Conservation (phyloP, 306 rosid genomes). For the Malus fusca region DNA sequence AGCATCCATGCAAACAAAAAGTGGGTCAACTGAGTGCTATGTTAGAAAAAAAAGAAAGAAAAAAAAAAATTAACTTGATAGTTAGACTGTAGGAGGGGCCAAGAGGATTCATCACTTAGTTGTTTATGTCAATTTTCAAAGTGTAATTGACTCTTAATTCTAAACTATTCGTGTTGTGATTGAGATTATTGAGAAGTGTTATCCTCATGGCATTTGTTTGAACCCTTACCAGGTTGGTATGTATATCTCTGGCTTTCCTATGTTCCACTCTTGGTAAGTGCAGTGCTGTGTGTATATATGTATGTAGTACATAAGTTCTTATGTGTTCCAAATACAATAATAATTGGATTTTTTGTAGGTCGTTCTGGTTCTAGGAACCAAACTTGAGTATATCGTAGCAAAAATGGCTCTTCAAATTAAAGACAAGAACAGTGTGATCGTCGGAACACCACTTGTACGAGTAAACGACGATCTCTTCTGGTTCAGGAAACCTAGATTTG, state of each 20-base stretch:
- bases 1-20: too few species aligned
- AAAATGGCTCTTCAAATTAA: slow-evolving; percentile 35
- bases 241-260: slow-evolving; percentile 25
- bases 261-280: slow-evolving; percentile 31
- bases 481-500: slow-evolving; percentile 28
- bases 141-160: neutral
- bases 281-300: neutral
- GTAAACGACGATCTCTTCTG: slow-evolving; percentile 22
- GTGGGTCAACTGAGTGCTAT: neutral
- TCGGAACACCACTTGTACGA: slow-evolving; percentile 31
- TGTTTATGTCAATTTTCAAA: neutral
- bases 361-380: slow-evolving; percentile 28
- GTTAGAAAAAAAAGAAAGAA: neutral
- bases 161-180: neutral
- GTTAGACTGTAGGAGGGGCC: neutral
- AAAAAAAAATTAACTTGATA: neutral
- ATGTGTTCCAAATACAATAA: neutral
- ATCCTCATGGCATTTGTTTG: neutral
- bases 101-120: neutral
- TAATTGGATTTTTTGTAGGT: slow-evolving; percentile 6
- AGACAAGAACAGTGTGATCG: slow-evolving; percentile 18
- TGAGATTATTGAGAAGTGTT: neutral
- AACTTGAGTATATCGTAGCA: slow-evolving; percentile 24
- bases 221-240: slow-evolving; percentile 24
- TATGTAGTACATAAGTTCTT: neutral